Evolutionary conservation across 768 basidiomycete species (phyloP).

Genomic region (Russula dissimulans): DNA sequence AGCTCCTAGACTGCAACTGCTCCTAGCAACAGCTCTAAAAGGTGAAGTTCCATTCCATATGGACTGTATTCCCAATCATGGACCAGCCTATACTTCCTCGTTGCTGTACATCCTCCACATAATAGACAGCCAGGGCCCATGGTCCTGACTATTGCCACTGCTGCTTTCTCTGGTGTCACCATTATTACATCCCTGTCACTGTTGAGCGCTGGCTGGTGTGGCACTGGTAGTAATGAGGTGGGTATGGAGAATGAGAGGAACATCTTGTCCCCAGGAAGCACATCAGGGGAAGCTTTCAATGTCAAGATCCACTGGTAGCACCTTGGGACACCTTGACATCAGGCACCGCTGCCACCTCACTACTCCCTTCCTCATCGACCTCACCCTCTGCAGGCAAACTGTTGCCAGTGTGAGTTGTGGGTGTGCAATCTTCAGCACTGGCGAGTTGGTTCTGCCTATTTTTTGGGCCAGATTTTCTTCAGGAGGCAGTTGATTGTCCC

Average conservation of each 20-base stretch:
- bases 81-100: slow-evolving; percentile 57
- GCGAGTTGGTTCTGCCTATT: slow-evolving; percentile 46
- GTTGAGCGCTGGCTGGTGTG: slow-evolving; percentile 1
- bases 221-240: slow-evolving; percentile 21
- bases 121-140: slow-evolving; percentile 31
- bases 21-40: too few species aligned
- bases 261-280: slow-evolving; percentile 26
- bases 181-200: slow-evolving; percentile 9
- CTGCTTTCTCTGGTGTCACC: slow-evolving; percentile 10
- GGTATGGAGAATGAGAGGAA: slow-evolving; percentile 50
- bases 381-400: slow-evolving; percentile 19
- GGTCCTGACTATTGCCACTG: background rate
- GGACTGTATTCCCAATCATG: slow-evolving; percentile 53
- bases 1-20: too few species aligned
- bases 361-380: slow-evolving; percentile 37
- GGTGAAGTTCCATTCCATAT: slow-evolving; percentile 52
- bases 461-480: slow-evolving; percentile 68
- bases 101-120: slow-evolving; percentile 47
- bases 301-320: slow-evolving; percentile 69
- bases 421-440: slow-evolving; percentile 35
- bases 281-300: slow-evolving; percentile 25
- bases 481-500: slow-evolving; percentile 47
- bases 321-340: too few species aligned
- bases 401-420: slow-evolving; percentile 27
- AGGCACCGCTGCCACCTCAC: slow-evolving; percentile 25